Evolutionary conservation across 2,329 filamentous ascomycete species (phyloP), one percentile per base, ranked within the genome.

Genomic region (Colletotrichum abscissum): DNA sequence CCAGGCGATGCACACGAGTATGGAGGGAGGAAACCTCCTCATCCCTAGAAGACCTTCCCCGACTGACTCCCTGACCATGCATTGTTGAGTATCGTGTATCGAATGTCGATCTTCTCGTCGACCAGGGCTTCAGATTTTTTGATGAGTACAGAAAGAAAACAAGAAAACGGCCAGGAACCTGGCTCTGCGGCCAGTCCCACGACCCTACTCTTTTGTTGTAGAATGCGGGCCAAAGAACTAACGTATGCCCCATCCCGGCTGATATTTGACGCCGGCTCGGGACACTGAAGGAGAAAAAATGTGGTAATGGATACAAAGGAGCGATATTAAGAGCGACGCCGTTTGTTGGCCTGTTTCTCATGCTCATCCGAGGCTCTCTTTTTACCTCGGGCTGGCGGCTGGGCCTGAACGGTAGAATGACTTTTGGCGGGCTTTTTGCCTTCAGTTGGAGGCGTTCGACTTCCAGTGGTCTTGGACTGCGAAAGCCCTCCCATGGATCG

Each of bases 1-100:
- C 72, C 72, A 54, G 52, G 68, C 67, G 68, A 74, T 74, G 72
- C 72, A 74, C 62, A 67, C 72, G 63, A 72, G 63, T 65, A 46
- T 71, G 67, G 58, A 58, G 54, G 64, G 64, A n/a, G 62, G 56
- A 72, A 59, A 26, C 52, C 64, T 52, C 63, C 65, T 35, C 52
- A 35, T 63, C 35, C 57, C 26, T 62, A 59, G 58, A 73, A 52
- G 59, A 59, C 65, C 72, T 58, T 49, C 26, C 67, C 67, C 46
- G 38, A 58, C 72, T 30, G 63, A 74, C 67, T 72, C 72, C 72
- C 63, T 30, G 63, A 72, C 26, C 68, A 74, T 74, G 72, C 72
- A 72, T 72, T 72, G 57, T 66, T 67, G 52, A 62, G 35, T 62
- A 16, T 62, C 42, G 67, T 70, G 30, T 67, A 67, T 62, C 65